Evolutionary conservation across 1,284 basidiomycete genomes (phyloP).

Genomic region (Trametes pubescens): DNA sequence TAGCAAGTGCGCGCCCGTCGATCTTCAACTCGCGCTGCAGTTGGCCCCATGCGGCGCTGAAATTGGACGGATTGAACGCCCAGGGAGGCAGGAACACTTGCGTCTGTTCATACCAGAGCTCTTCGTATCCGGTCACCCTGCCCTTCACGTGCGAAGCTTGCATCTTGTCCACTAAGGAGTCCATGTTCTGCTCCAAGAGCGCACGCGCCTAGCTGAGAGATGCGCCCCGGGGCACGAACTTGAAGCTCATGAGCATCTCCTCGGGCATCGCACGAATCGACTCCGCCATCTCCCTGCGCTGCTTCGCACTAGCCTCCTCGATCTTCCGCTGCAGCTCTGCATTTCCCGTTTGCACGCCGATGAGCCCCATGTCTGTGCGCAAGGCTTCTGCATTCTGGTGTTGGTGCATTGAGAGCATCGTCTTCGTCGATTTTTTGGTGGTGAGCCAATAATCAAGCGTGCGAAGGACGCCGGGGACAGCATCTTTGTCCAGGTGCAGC

Average conservation of each 20-base stretch:
- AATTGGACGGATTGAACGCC: constrained; percentile 14
- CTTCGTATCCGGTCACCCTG: constrained; percentile 7
- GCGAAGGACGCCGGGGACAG: constrained; percentile 6
- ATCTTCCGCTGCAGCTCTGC: constrained; percentile 3
- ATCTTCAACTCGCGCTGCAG: background rate
- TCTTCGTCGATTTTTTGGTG: constrained; percentile 8
- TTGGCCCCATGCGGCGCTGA: constrained; percentile 7
- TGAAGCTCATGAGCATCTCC: constrained; percentile 7
- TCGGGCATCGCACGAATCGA: constrained; percentile 5
- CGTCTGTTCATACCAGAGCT: constrained; percentile 14
- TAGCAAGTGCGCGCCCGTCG: background rate
- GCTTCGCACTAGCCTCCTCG: background rate
- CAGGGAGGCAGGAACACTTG: constrained; percentile 20
- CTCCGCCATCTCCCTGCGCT: constrained; percentile 13
- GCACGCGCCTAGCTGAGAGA: constrained; percentile 1
- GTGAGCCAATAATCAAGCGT: constrained; percentile 25
- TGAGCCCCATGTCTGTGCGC: background rate
- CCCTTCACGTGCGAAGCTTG: background rate
- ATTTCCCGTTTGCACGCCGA: background rate
- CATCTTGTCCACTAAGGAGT: constrained; percentile 11
- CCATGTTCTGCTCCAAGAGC: constrained; percentile 9
- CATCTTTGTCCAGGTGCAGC: constrained; percentile 18
- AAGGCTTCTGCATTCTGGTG: background rate
- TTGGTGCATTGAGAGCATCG: constrained; percentile 2
- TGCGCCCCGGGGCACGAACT: constrained; percentile 7